Base-by-base conservation (phyloP, 148 eudicot genomes). In the Diospyros kaki region DNA sequence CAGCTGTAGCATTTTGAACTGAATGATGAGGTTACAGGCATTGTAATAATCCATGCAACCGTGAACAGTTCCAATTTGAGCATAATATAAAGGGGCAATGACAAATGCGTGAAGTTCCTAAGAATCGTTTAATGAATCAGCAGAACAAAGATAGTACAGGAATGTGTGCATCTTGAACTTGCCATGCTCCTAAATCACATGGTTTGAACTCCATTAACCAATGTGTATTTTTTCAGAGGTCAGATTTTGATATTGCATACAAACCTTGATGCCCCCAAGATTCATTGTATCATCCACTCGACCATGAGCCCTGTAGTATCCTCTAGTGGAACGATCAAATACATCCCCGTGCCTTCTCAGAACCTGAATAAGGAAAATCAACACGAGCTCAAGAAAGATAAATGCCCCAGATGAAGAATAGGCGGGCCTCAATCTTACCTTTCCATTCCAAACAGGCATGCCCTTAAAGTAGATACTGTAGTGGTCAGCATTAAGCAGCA, bases 211-310 rank as follows among this genome's bases (percentile, higher is more conserved):
- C 9, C 2, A 11, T 48, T 9, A 45, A 42, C 52, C 8, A 48
- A 48, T 8, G 12, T 5, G 7, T 13, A 15, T 15, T 28, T 0
- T 28, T 42, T 50, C 69, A 17, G 1, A 46, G 40, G 59, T 15
- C n/a, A 74, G 76, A 40, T 62, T 4, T n/a, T 55, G 41, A 41
- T 69, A 48, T 45, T 42, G 51, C 28, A 66, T 7, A 0, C 85
- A 75, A 53, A 95, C 99, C 97, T 95, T 95, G 73, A 95, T 91
- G 65, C 99, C 99, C 66, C 99, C 99, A 74, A 95, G 90, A 84
- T 95, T 95, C 99, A 95, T 95, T 11, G 99, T 88, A 83, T 95
- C 99, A 84, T 95, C 99, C 17, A 97, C 91, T 73, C 99, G 96
- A 9, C 99, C 99, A 84, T 95, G 99, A 38, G 97, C 97, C 63